These are phyloP conservation scores for Tuber umbilicatum DNA, from an alignment of 495 filamentous ascomycete genomes.

Conservation along the genomic window DNA sequence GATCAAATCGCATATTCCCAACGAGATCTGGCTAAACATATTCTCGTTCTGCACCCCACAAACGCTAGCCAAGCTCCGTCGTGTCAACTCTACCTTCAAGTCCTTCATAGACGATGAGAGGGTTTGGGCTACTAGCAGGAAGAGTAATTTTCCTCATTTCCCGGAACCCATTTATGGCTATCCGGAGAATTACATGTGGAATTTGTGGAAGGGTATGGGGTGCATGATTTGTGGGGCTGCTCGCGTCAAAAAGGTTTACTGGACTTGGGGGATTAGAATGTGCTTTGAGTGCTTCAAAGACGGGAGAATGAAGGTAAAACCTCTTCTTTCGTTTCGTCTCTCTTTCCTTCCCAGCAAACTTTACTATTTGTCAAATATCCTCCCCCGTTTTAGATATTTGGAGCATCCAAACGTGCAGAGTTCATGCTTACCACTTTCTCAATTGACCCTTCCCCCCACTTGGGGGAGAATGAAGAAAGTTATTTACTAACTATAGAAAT, in stretches of 20 bases:
- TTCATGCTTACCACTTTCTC: neutral
- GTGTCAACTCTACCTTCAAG: slow-evolving; percentile 33
- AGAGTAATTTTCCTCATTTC: slow-evolving; percentile 29
- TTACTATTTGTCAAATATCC: neutral
- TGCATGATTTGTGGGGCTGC: slow-evolving; percentile 29
- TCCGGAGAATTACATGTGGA: slow-evolving; percentile 35
- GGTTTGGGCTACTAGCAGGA: slow-evolving; percentile 31
- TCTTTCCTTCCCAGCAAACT: neutral
- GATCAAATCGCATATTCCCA: slow-evolving; percentile 33
- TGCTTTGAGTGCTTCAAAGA: slow-evolving; percentile 33
- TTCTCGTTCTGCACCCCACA: slow-evolving; percentile 30
- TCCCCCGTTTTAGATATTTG: too few species aligned
- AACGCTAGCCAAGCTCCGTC: slow-evolving; percentile 33
- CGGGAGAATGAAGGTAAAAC: slow-evolving; percentile 26
- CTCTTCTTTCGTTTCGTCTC: neutral
- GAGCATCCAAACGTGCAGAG: neutral
- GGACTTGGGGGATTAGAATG: slow-evolving; percentile 35
- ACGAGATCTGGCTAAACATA: slow-evolving; percentile 36
- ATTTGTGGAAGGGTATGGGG: slow-evolving; percentile 32
- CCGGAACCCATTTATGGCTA: slow-evolving; percentile 31
- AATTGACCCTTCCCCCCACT: neutral
- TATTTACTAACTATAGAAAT: slow-evolving; percentile 10
- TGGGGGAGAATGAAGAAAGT: neutral
- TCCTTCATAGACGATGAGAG: slow-evolving; percentile 36
- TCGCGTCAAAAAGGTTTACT: slow-evolving; percentile 33